Evolutionary conservation across 2,329 filamentous ascomycete species (phyloP), one percentile per base, ranked within the genome.

Genomic region (Ceratocystis lukuohia): DNA sequence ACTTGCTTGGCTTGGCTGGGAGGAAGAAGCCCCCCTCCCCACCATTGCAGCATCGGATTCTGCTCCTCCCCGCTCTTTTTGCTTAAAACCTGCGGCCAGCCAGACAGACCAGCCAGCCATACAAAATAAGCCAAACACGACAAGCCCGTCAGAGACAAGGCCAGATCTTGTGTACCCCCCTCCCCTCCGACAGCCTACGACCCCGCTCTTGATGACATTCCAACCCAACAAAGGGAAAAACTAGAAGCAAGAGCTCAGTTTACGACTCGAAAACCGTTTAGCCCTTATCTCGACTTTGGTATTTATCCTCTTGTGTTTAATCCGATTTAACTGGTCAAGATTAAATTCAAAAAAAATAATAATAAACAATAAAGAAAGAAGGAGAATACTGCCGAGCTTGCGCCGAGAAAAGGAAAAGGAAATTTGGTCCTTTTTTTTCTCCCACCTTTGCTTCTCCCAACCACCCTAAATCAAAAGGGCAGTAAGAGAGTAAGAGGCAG

Each of bases 131-230:
- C 37, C 37, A 41, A 12, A 15, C 37, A 41, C 37, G 10, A 41
- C 37, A 22, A 50, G 48, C 48, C 48, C 48, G 20, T 2, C 46
- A 48, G 46, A 48, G 12, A 41, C 37, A 10, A 53, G 48, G 20
- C 20, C 22, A 22, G 8, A 10, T 20, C 48, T 25, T 50, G 17
- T 22, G 22, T 22, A 8, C 12, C 48, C 22, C 20, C 48, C 22
- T 25, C 22, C 20, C 7, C 7, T 53, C 48, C 48, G 41, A 61
- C n/a, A 37, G 22, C 33, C 33, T 59, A 30, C 28, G 48, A 65
- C 50, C 63, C 50, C 50, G 63, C 63, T 45, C 48, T 65, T 56
- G 63, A 65, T 65, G 63, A 57, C 63, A 65, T 57, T 46, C 44
- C 25, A 63, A 30, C 37, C 28, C 28, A 33, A 33, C 53, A 25